phyloP scores from a whole-genome alignment of 192 early-diverging fungal species.

The Martensiomyces pterosporus region DNA sequence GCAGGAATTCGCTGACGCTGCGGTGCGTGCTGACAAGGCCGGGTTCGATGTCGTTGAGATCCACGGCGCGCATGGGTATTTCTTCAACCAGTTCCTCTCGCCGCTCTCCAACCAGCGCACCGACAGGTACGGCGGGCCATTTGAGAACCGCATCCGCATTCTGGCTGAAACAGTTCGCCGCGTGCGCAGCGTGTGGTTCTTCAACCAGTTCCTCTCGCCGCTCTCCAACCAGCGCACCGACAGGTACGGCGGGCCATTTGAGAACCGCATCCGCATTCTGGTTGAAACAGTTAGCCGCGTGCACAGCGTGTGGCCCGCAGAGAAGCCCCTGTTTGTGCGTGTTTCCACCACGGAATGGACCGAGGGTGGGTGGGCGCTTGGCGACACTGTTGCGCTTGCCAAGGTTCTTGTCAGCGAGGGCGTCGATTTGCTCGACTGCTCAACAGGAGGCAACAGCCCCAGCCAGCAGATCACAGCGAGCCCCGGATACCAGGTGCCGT shows the following conservation, averaged over 20 bases:
- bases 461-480: constrained; percentile 46
- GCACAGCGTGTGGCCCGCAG: constrained; percentile 67
- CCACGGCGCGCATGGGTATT: constrained; percentile 88
- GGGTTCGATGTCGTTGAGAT: constrained; percentile 88
- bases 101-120: too few relatives aligned
- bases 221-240: too few relatives aligned
- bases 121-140: too few relatives aligned
- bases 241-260: constrained; percentile 84
- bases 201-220: too few relatives aligned
- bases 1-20: constrained; percentile 60
- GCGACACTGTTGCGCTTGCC: constrained; percentile 67
- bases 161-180: too few relatives aligned
- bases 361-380: constrained; percentile 62
- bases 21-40: constrained; percentile 67
- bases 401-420: constrained; percentile 56
- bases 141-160: too few relatives aligned
- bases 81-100: constrained; percentile 76
- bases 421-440: constrained; percentile 82
- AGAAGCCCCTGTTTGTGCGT: constrained; percentile 83
- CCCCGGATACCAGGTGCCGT: constrained; percentile 66
- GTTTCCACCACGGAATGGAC: constrained; percentile 74
- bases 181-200: too few relatives aligned
- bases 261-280: constrained; percentile 78
- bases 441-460: constrained; percentile 69
- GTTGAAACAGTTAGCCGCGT: constrained; percentile 62